Conservation (phyloP, 2,329 filamentous ascomycete genomes). For the Ophiosphaerella herpotricha region DNA sequence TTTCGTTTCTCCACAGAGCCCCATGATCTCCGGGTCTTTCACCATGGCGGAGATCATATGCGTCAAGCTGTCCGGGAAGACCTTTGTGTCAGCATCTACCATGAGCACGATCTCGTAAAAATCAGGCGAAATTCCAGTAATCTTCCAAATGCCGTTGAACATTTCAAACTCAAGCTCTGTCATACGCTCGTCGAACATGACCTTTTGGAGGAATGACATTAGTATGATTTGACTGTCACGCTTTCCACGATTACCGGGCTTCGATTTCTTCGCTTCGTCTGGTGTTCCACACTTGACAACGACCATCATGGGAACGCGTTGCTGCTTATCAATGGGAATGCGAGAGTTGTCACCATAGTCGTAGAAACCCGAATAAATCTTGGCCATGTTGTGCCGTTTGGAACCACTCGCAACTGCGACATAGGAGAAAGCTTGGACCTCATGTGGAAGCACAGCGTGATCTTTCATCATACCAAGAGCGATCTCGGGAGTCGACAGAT, state of each 20-base stretch:
- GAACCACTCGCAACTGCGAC: constrained; percentile 94
- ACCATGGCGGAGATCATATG: constrained; percentile 99
- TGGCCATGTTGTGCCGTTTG: constrained; percentile 99
- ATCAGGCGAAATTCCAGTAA: constrained; percentile 96
- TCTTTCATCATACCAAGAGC: constrained; percentile 94
- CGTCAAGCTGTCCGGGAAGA: constrained; percentile 96
- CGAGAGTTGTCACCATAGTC: constrained; percentile 84
- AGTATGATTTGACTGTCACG: constrained; percentile 98
- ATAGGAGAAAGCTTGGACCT: constrained; percentile 91
- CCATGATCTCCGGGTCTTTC: constrained; percentile 98
- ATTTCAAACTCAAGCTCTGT: constrained; percentile 99
- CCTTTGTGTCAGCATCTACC: constrained; percentile 99
- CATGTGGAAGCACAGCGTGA: constrained; percentile 74
- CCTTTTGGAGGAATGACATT: constrained; percentile 99
- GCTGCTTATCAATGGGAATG: constrained; percentile 84
- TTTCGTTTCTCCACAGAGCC: constrained; percentile 97
- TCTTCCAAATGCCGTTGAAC: constrained; percentile 99
- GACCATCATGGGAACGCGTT: constrained; percentile 96
- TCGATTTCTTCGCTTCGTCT: constrained; percentile 77
- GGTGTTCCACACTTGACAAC: constrained; percentile 95
- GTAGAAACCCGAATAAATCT: constrained; percentile 97
- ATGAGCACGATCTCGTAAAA: constrained; percentile 98
- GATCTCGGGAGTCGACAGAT: constrained; percentile 85
- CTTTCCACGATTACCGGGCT: constrained; percentile 97
- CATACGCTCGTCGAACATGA: constrained; percentile 99